Conservation (phyloP, 1,284 basidiomycete species). For the Mixia osmundae region DNA sequence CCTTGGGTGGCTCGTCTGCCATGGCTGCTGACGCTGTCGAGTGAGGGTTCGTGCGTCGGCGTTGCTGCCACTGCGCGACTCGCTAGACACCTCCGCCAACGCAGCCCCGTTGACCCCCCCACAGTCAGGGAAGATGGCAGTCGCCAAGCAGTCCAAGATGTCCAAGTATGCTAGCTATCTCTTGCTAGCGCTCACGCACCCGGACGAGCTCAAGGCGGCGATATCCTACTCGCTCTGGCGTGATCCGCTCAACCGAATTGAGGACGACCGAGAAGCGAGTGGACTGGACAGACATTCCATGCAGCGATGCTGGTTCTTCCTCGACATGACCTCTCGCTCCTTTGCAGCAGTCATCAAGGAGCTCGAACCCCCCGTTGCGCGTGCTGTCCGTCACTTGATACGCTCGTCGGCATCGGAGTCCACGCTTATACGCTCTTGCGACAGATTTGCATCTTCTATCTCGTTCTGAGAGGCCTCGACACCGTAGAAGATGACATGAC, state of each 20-base stretch:
- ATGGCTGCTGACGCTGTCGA: too few relatives aligned
- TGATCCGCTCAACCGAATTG: conserved; percentile 24
- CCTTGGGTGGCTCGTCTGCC: too few relatives aligned
- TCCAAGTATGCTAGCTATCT: conserved; percentile 4
- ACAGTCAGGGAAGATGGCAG: too few relatives aligned
- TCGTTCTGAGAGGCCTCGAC: conserved; percentile 77
- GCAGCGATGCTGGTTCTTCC: conserved; percentile 70
- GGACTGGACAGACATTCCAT: conserved; percentile 49
- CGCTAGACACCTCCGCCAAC: too few relatives aligned
- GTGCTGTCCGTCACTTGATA: conserved; percentile 47
- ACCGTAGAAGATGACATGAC: conserved; percentile 99
- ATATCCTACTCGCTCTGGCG: conserved; percentile 25
- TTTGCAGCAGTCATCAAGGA: conserved; percentile 92
- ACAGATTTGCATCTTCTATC: conserved; percentile 46
- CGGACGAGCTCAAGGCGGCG: conserved; percentile 21
- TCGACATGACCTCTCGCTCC: conserved; percentile 70
- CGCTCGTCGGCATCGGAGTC: not conserved
- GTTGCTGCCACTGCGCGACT: too few relatives aligned
- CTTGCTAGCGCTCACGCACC: conserved; percentile 11
- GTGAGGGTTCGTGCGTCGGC: too few relatives aligned
- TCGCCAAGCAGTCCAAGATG: too few relatives aligned
- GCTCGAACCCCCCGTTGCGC: conserved; percentile 76
- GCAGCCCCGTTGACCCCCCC: too few relatives aligned
- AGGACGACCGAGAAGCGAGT: conserved; percentile 18
- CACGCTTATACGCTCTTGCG: not conserved